Evolutionary conservation across 306 rosid genomes (phyloP), one percentile per base, ranked within the genome.

Genomic region (Vigna angularis): DNA sequence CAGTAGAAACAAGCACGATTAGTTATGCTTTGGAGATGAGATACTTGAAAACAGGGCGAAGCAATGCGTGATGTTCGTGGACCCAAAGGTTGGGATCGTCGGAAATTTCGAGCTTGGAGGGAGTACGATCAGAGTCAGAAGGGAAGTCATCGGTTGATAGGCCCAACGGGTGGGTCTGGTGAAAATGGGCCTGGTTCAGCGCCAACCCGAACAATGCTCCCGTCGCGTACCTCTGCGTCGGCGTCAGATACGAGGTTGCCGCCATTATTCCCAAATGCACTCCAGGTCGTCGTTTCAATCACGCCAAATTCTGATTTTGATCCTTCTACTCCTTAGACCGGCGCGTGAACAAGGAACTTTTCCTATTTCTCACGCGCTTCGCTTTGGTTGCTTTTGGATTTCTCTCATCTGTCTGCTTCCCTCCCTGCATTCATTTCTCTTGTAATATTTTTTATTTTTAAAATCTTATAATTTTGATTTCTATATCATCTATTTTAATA

Each of bases 51-150:
- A 93, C 86, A 7, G 95, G 95, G 56, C 79, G 90, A 74, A 91
- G 91, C 64, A 93, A 88, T 70, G 78, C 90, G 26, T 92, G 85
- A 22, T 61, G 14, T 17, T 85, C 77, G 58, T 93, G 86, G 66
- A 86, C 86, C 98, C 98, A 93, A 48, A 91, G 95, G 50, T 74
- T 56, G 13, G 97, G 95, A 50, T 85, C 89, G 0, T 88, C 92
- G 82, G 85, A 79, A 82, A 88, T 92, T 1, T 90, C 79, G 58
- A 34, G 79, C 28, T 72, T 18, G 79, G 87, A 56, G 77, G 80
- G 47, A 42, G 83, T 76, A 61, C 66, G 15, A 1, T 75, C 84
- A n/a, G 79, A 1, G 2, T 72, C 84, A 24, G 77, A 2, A 2
- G 62, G 70, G 62, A 44, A 66, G 7, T 73, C 89, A 6, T 64